These are phyloP conservation scores for Aspergillus thermomutatus DNA, from an alignment of 2,329 filamentous ascomycete genomes.

Conservation along the genomic window DNA sequence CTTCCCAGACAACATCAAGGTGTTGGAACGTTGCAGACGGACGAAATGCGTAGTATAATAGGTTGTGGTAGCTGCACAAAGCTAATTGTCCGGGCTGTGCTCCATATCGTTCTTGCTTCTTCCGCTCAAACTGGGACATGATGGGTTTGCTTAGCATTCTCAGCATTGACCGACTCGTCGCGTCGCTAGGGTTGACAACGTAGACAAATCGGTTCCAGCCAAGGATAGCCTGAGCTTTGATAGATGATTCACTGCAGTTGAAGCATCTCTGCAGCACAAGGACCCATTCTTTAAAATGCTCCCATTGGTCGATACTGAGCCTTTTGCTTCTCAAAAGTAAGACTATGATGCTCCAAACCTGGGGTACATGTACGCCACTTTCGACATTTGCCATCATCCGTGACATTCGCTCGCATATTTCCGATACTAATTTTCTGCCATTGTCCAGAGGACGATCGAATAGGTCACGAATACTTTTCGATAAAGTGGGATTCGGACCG, in stretches of 20 bases:
- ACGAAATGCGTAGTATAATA: constrained; percentile 79
- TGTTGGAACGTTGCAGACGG: constrained; percentile 65
- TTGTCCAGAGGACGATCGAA: constrained; percentile 51
- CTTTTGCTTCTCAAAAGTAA: constrained; percentile 67
- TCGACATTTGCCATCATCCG: constrained; percentile 62
- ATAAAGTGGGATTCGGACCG: constrained; percentile 65
- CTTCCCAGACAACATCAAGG: constrained; percentile 74
- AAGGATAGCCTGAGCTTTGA: constrained; percentile 72
- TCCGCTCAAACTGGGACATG: constrained; percentile 64
- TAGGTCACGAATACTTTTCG: constrained; percentile 58
- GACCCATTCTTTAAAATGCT: constrained; percentile 71
- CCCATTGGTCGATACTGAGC: constrained; percentile 63
- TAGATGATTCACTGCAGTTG: constrained; percentile 69
- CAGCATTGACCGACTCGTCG: constrained; percentile 53
- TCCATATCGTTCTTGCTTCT: constrained; percentile 50
- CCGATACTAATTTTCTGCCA: constrained; percentile 63
- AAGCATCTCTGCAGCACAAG: constrained; percentile 77
- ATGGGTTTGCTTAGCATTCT: constrained; percentile 68
- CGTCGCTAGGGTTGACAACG: constrained; percentile 62
- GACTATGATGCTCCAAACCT: constrained; percentile 83
- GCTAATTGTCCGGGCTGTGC: constrained; percentile 54
- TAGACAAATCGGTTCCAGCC: constrained; percentile 87
- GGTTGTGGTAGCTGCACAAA: constrained; percentile 71
- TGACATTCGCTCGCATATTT: constrained; percentile 64
- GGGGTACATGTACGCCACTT: constrained; percentile 66